phyloP scores from a whole-genome alignment of 2,329 filamentous ascomycete genomes.

The Knufia petricola region DNA sequence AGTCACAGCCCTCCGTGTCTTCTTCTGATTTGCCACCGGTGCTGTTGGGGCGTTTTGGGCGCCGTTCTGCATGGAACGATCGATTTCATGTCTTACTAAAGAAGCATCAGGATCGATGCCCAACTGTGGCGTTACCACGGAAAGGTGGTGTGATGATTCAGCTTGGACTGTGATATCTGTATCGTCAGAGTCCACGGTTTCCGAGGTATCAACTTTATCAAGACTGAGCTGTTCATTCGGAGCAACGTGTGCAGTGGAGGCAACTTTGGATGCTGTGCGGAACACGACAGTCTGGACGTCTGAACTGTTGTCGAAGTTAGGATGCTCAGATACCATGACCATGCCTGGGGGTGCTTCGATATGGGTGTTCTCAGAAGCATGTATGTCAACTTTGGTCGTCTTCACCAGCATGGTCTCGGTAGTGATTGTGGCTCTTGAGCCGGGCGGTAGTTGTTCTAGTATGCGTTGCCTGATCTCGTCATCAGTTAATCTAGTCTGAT shows the following conservation, averaged over 20 bases:
- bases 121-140: too few relatives aligned
- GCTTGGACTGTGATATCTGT: too few relatives aligned
- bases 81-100: too few relatives aligned
- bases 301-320: conserved; percentile 26
- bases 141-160: too few relatives aligned
- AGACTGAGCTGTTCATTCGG: conserved; percentile 11
- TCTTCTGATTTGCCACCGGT: conserved; percentile 23
- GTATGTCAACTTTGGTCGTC: conserved; percentile 40
- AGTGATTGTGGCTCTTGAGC: conserved; percentile 34
- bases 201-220: neutral
- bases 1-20: conserved; percentile 17
- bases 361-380: conserved; percentile 33
- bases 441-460: conserved; percentile 34
- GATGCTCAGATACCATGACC: conserved; percentile 36
- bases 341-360: conserved; percentile 38
- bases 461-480: conserved; percentile 41
- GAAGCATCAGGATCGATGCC: too few relatives aligned
- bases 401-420: conserved; percentile 36
- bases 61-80: too few relatives aligned
- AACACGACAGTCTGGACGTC: conserved; percentile 36
- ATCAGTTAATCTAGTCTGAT: conserved; percentile 33
- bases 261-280: conserved; percentile 32
- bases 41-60: neutral
- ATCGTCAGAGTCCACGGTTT: neutral
- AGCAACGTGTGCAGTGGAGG: conserved; percentile 18